A percentile compares a stretch with the other conserved stretches of the same genome.
Evolutionary conservation across 495 filamentous ascomycete species (phyloP).

Genomic region (Penicillium riverlandense): DNA sequence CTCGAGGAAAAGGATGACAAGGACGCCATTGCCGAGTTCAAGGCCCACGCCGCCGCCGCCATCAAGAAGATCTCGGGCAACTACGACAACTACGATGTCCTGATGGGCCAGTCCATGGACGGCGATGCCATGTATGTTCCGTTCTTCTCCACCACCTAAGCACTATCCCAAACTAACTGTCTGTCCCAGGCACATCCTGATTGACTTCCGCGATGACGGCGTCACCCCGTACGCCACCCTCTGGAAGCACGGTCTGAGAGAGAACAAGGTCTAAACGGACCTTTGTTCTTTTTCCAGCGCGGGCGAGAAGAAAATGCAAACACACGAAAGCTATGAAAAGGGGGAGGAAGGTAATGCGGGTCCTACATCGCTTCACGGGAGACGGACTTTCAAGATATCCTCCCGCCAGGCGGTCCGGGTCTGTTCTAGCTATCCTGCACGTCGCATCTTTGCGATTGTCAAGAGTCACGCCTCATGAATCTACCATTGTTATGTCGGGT

Average conservation of each 20-base stretch:
- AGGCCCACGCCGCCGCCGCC: slow-evolving; percentile 60
- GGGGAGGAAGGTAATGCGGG: slow-evolving; percentile 8
- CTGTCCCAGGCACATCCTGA: slow-evolving; percentile 68
- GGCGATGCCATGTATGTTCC: slow-evolving; percentile 76
- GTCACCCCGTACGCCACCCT: slow-evolving; percentile 79
- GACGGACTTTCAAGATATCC: neutral
- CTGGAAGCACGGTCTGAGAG: slow-evolving; percentile 92
- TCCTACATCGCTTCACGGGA: slow-evolving; percentile 7
- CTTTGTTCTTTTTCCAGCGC: neutral
- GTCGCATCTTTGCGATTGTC: slow-evolving; percentile 24
- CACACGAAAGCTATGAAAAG: slow-evolving; percentile 17
- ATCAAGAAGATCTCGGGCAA: slow-evolving; percentile 73
- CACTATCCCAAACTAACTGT: slow-evolving; percentile 9
- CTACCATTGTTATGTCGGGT: slow-evolving; percentile 23
- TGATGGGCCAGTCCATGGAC: slow-evolving; percentile 85
- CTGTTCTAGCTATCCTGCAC: slow-evolving; percentile 14
- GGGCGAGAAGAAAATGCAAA: slow-evolving; percentile 21
- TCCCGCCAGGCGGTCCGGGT: slow-evolving; percentile 9
- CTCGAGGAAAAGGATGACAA: slow-evolving; percentile 56
- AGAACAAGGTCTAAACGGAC: slow-evolving; percentile 80
- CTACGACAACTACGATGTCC: slow-evolving; percentile 94
- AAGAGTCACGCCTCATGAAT: slow-evolving; percentile 42
- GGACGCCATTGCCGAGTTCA: slow-evolving; percentile 66
- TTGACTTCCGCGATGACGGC: slow-evolving; percentile 97
- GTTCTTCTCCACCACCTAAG: neutral